Base-by-base conservation (phyloP, 805 yeast species). In the Candida loeiensis region DNA sequence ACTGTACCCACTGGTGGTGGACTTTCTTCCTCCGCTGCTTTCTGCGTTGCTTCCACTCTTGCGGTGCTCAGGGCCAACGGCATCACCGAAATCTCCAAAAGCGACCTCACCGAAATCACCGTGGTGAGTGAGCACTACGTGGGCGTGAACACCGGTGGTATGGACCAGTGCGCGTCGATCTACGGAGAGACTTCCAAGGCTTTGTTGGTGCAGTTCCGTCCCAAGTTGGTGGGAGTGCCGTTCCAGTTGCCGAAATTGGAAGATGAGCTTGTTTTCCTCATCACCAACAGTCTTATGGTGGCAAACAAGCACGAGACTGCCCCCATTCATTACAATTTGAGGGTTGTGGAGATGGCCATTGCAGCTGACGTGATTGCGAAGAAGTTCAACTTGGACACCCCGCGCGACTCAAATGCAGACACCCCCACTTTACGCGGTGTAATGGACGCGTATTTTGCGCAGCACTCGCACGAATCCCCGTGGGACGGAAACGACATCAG, bases 121-220 rank as follows among this genome's bases (percentile, higher is more conserved):
- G 80, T 78, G 30, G 77, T 74, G 4, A 76, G 81, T 28, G 89
- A 82, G 54, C 85, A 81, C 59, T 77, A 77, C 39, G 78, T 82
- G 26, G 89, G 89, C 25, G 84, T 82, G 38, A 82, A 79, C 55
- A 78, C 82, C 25, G 90, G 89, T n/a, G 88, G 89, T 28, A 76
- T 82, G 84, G 89, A 82, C 55, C 89, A 82, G 60, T 73, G 82
- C 36, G 89, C 88, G 3, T 76, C 84, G 0, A 71, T 83, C 17
- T 80, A 74, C 47, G 88, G 89, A 15, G 77, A 73, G 50, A 62
- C 59, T 30, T 70, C 68, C 43, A 76, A 82, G 46, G 82, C 82
- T 1, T 59, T 82, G 40, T 70, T 73, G 47, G 77, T 82, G 14
- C 76, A 74, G 47, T 82, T 82, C 61, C 69, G 71, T 45, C 89